Evolutionary conservation across 176 grass and related monocot species (phyloP).

Genomic region (Zea mays): Zm-B73-REFERENCE-NAM-5.0 NC_050104.1:140028501-140029000

Average conservation of each 20-base stretch:
- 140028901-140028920: not conserved
- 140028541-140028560: conserved; percentile 53
- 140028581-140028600: conserved; percentile 46
- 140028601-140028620: conserved; percentile 31
- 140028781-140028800: conserved; percentile 68
- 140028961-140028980: conserved; percentile 23
- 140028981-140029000: conserved; percentile 61
- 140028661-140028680: conserved; percentile 81
- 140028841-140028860: not conserved
- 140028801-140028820: conserved; percentile 95
- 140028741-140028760: conserved; percentile 88
- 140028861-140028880: not conserved
- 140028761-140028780: conserved; percentile 69
- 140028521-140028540: conserved; percentile 55
- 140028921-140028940: not conserved
- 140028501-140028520: conserved; percentile 69
- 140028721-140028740: conserved; percentile 88
- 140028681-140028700: conserved; percentile 72
- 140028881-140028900: too few species aligned
- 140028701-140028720: conserved; percentile 79
- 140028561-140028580: conserved; percentile 44
- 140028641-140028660: conserved; percentile 86
- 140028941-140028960: not conserved
- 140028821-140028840: conserved; percentile 99
- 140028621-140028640: conserved; percentile 53